Evolutionary conservation across 108 stramenopile genomes (phyloP), one percentile per base, ranked within the genome.

Genomic region (Nitzschia sp.): DNA sequence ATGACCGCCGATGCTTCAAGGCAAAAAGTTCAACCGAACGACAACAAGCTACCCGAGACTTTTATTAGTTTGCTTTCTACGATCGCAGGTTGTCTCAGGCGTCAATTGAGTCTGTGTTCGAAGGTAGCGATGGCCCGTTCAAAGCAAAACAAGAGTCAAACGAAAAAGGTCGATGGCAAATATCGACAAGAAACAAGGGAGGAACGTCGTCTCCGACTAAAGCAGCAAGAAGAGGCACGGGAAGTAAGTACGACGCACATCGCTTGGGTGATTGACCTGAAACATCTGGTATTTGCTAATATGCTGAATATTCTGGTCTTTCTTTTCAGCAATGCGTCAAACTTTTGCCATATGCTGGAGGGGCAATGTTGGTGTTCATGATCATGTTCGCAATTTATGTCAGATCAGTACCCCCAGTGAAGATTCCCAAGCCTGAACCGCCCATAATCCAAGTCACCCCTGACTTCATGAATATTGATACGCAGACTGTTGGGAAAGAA

Each of bases 321-420:
- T 9, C 4, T 18, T 53, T 23, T 25, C 8, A 76, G 75, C 23
- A 60, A 70, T 76, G 75, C 36, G 31, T 70, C 2, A 76, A 64
- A 56, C 30, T 55, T 13, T 46, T 78, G 5, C 77, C 77, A 9
- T 58, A 34, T 28, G 59, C 47, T 30, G 77, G 63, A 23, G 77
- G 71, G 6, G 23, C 60, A 34, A 27, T 78, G 1, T 5, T 72
- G 32, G 15, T 66, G 0, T 46, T 57, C 28, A 33, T 78, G 70
- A 25, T 78, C 30, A 32, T 26, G 19, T 78, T 78, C 35, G 70
- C 77, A 34, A 18, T 78, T 3, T 78, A 54, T 18, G 71, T 78
- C 0, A 53, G 71, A 17, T 72, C 77, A 11, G 76, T 77, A 5
- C 76, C 76, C 17, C 76, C 76, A 19, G 64, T 46, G 63, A 29